phyloP scores from a whole-genome alignment of 2,329 filamentous ascomycete species.

The Dothistroma septosporum region DNA sequence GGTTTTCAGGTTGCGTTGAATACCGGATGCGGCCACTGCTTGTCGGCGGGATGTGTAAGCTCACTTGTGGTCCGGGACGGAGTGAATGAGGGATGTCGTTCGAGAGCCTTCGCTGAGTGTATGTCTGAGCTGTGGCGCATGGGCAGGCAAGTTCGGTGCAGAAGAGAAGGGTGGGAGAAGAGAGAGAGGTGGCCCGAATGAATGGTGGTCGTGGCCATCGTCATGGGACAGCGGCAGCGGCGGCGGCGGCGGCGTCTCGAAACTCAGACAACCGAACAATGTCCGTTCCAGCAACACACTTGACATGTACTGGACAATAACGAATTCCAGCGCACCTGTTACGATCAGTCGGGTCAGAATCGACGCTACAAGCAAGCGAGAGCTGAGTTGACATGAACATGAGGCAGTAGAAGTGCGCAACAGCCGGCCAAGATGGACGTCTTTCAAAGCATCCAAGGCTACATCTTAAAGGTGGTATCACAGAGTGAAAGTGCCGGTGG shows the following conservation, averaged over 20 bases:
- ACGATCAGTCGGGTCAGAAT: not conserved
- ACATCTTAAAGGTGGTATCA: conserved; percentile 94
- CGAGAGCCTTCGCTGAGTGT: not conserved
- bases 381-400: not conserved
- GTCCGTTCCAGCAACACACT: not conserved
- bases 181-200: not conserved
- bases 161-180: not conserved
- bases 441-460: conserved; percentile 85
- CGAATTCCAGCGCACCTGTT: not conserved
- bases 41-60: not conserved
- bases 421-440: conserved; percentile 67
- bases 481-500: conserved; percentile 59
- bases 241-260: not conserved
- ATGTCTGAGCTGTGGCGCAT: not conserved
- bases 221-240: not conserved
- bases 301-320: not conserved
- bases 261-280: not conserved
- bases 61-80: not conserved
- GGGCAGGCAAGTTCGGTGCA: not conserved
- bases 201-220: not conserved
- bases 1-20: not conserved
- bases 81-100: not conserved
- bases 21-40: not conserved
- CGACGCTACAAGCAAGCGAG: not conserved
- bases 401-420: not conserved